Evolutionary conservation across 2,329 filamentous ascomycete species (phyloP), one percentile per base, ranked within the genome.

Genomic region (Ilyonectria mors-panacis): DNA sequence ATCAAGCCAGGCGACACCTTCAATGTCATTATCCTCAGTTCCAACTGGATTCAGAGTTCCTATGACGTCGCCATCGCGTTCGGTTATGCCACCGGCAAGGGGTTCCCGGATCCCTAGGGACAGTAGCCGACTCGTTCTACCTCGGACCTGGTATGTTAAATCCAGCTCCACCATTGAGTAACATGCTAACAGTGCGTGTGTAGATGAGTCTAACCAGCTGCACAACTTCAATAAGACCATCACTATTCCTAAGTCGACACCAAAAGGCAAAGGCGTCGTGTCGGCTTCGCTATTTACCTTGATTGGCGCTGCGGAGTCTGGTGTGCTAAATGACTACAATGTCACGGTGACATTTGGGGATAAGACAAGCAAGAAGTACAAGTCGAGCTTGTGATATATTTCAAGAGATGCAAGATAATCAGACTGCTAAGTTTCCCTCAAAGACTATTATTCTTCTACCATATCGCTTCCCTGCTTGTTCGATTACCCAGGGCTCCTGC

Each of bases 31-130:
- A 78, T 86, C 68, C 51, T 78, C 47, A 81, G 79, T 48, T 75
- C 80, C 54, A 79, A 80, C 76, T 85, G 84, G 77, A 82, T 84
- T 74, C 84, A 86, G 73, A 61, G 76, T 58, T 81, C 84, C 33
- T 74, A 78, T 69, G 84, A 86, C 67, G 75, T 86, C 3, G 78
- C 83, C 59, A 79, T 85, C 10, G 82, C 80, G 30, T 84, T 84
- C 69, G 84, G 84, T 42, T 80, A 78, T 67, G 56, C 68, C 4
- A 54, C 71, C 1, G 72, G 68, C 9, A 65, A 71, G 2, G 79
- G 70, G 5, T 79, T 69, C 66, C 73, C 0, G 63, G 65, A 9
- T 70, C 72, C 5, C 72, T 84, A 0, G 82, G 82, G 19, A 56
- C 28, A 2, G 74, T 78, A 28, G 30, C 75, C 2, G 68, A 69